Conservation (phyloP, 2,329 filamentous ascomycete species). For the Pseudopyricularia cyperi region DNA sequence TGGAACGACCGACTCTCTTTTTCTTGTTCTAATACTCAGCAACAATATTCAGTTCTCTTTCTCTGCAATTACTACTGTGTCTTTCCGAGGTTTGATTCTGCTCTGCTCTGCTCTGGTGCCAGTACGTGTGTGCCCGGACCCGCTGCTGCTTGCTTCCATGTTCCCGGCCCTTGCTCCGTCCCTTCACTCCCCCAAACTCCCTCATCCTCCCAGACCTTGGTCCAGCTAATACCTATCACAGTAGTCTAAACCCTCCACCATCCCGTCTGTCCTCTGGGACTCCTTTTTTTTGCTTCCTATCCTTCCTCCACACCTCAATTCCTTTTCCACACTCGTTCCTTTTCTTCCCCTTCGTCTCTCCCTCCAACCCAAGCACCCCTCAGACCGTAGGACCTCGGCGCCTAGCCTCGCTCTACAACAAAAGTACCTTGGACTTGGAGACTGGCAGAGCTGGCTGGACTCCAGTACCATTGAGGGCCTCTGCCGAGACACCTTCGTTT, state of each 20-base stretch:
- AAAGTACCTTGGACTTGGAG: not conserved
- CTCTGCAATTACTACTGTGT: too few relatives aligned
- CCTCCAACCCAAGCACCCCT: not conserved
- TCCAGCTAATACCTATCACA: too few relatives aligned
- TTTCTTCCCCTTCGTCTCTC: not conserved
- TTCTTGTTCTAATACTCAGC: not conserved
- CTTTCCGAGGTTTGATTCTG: too few relatives aligned
- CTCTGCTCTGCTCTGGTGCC: too few relatives aligned
- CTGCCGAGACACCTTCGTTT: not conserved
- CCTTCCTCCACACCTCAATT: not conserved
- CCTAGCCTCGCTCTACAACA: not conserved
- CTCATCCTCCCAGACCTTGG: too few relatives aligned
- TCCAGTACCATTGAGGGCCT: not conserved
- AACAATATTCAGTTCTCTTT: too few relatives aligned
- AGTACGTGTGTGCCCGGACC: not conserved
- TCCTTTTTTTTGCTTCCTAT: not conserved
- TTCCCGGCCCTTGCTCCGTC: too few relatives aligned
- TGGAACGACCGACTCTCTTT: not conserved
- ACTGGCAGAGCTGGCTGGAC: not conserved
- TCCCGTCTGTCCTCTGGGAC: not conserved
- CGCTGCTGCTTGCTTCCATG: not conserved
- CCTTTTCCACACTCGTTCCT: not conserved
- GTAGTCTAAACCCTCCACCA: not conserved
- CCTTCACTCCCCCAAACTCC: too few relatives aligned
- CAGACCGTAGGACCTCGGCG: not conserved